Conservation (phyloP, 2,329 filamentous ascomycete genomes). For the Nigrograna mackinnonii region DNA sequence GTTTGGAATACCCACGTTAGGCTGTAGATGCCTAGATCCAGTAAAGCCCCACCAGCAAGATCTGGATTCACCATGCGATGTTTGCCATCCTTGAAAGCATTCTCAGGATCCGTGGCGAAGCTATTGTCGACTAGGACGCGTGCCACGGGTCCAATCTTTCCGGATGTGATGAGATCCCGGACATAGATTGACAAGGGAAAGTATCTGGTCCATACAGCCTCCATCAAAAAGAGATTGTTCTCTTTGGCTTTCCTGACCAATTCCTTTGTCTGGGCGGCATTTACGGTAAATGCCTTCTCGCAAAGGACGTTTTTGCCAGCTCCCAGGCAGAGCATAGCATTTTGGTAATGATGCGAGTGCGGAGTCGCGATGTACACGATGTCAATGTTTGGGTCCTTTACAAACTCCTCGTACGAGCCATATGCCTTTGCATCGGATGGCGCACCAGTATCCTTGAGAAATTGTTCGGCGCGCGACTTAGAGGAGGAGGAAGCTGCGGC, state of each 20-base stretch:
- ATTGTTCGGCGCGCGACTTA: slow-evolving; percentile 68
- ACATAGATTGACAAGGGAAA: slow-evolving; percentile 82
- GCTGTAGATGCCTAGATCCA: slow-evolving; percentile 87
- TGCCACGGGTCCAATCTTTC: slow-evolving; percentile 58
- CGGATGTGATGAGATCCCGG: slow-evolving; percentile 64
- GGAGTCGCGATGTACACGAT: slow-evolving; percentile 89
- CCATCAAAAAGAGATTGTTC: slow-evolving; percentile 60
- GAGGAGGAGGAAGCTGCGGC: slow-evolving; percentile 82
- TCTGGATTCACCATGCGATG: slow-evolving; percentile 84
- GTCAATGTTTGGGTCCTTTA: slow-evolving; percentile 77
- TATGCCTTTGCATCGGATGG: slow-evolving; percentile 72
- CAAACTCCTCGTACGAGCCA: slow-evolving; percentile 80
- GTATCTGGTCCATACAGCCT: slow-evolving; percentile 84
- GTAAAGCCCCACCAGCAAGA: slow-evolving; percentile 78
- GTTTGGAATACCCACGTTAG: slow-evolving; percentile 91
- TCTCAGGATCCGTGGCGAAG: slow-evolving; percentile 64
- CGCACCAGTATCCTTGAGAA: slow-evolving; percentile 73
- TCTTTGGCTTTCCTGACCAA: slow-evolving; percentile 72
- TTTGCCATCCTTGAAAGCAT: slow-evolving; percentile 51
- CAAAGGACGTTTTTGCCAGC: slow-evolving; percentile 88
- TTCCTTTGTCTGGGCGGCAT: slow-evolving; percentile 73
- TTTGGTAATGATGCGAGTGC: slow-evolving; percentile 92
- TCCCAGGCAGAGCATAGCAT: slow-evolving; percentile 80
- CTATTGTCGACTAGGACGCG: slow-evolving; percentile 62
- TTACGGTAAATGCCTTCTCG: slow-evolving; percentile 89